A percentile compares a stretch with the other conserved stretches of the same genome.
Conservation (phyloP, 2,329 filamentous ascomycete species). For the Penicillium freii region DNA sequence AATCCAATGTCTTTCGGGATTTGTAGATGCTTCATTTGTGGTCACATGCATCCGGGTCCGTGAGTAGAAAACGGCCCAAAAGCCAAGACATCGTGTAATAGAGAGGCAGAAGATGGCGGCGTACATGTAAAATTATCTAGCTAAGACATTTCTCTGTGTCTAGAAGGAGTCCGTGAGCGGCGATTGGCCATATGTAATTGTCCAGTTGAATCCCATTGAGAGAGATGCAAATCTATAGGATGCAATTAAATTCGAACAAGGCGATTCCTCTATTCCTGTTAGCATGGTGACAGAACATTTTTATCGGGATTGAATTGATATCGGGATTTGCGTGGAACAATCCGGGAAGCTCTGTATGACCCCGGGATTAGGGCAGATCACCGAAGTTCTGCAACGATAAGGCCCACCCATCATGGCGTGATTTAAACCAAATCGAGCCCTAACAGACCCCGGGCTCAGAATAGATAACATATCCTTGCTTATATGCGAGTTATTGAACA, state of each 20-base stretch:
- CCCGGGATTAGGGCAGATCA: constrained; percentile 3
- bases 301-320: background rate
- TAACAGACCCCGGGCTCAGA: constrained; percentile 1
- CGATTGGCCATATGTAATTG: background rate
- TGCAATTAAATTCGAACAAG: no score
- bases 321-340: constrained; percentile 5
- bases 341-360: background rate
- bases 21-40: background rate
- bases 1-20: background rate
- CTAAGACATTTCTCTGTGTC: no score
- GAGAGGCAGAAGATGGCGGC: background rate
- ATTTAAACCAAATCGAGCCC: background rate
- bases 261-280: background rate
- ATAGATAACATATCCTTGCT: background rate
- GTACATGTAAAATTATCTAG: background rate
- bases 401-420: background rate
- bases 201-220: no score
- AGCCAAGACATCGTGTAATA: background rate
- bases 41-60: background rate
- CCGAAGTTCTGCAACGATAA: background rate
- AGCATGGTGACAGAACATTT: background rate
- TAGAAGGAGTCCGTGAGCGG: background rate
- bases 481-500: background rate
- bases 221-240: background rate
- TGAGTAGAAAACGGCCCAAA: no score